Base-by-base conservation (phyloP, 345 rosid species). In the Durio zibethinus region DNA sequence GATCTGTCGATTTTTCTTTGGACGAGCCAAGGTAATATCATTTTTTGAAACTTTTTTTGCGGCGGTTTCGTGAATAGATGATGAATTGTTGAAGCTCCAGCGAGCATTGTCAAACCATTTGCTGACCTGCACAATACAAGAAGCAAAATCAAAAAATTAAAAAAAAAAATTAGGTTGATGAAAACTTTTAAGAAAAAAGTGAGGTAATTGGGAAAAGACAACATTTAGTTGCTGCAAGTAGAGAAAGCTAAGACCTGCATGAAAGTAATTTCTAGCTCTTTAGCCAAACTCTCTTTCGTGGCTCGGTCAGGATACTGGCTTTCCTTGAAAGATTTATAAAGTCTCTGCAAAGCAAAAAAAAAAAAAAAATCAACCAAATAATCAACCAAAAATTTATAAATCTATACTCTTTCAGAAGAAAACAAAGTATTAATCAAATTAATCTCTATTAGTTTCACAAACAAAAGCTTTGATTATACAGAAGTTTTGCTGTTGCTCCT, bases 81-180 rank as follows among this genome's bases (percentile, higher is more conserved):
- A 60, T 53, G 85, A 74, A 81, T 89, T 90, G 85, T 84, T 80
- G 76, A 72, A 83, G 78, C 85, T 85, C 97, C 97, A 89, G 16
- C 99, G 97, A 71, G 90, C 78, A 86, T 93, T 87, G 76, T 59
- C 90, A 59, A 96, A 93, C 99, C 99, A 96, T 78, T 87, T 93
- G 71, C 36, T 77, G 80, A 96, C 97, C 98, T 93, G 89, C 40
- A 76, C 29, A 72, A 48, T 12, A 29, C 20, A 40, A 45, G 50
- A 27, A 48, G 33, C 57, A 23, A 78, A n/a, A n/a, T n/a, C n/a
- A n/a, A n/a, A n/a, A n/a, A n/a, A n/a, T n/a, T n/a, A 14, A 59
- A 21, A 68, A 68, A 2, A 8, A 7, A 15, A 23, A 43, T 48
- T 15, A 45, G 23, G 43, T 33, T 40, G 23, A 42, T 53, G 57